Base-by-base conservation (phyloP, 768 basidiomycete genomes). In the Coprinellus micaceus region DNA sequence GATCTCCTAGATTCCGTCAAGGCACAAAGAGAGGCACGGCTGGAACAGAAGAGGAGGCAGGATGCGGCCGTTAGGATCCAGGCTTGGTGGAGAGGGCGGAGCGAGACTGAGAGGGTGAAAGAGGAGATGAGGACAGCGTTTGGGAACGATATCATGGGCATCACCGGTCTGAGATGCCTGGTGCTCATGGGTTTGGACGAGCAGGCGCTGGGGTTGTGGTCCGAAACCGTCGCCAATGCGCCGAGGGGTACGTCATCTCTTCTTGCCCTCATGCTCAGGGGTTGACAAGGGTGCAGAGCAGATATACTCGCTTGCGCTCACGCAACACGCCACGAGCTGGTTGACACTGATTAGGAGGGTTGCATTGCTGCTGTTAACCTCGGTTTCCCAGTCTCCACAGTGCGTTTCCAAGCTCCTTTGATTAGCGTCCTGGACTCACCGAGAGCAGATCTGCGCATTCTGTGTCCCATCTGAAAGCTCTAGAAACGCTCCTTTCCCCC, bases 41-140 rank as follows among this genome's bases (percentile, higher is more conserved):
- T 77, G 26, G 80, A 82, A 51, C 71, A 72, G 21, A 82, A 84
- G 58, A 76, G 74, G 45, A 75, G 77, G 56, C 75, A 80, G 45
- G 88, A 89, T 24, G 78, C 72, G 45, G 88, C 88, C 0, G 64
- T 76, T 4, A 74, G 69, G 51, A 76, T 94, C 24, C 91, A 92
- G 64, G 78, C 82, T 17, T 87, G 81, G 82, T 91, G 86, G 83
- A 72, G 86, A 5, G 85, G 84, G 4, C 61, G 71, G 4, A 61
- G 63, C 29, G 79, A 81, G 52, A 73, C 71, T 3, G 70, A 69
- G 47, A 63, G 53, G 9, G 75, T 78, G 12, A 76, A 79, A 61
- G 63, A 58, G 36, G 67, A 78, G n/a, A 63, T 92, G 67, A 71
- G 77, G 52, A 62, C 50, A 26, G 56, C 67, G 9, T 88, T 90